A percentile compares a stretch with the other conserved stretches of the same genome.
Conservation (phyloP, 768 basidiomycete genomes). For the Hydnomerulius pinastri region DNA sequence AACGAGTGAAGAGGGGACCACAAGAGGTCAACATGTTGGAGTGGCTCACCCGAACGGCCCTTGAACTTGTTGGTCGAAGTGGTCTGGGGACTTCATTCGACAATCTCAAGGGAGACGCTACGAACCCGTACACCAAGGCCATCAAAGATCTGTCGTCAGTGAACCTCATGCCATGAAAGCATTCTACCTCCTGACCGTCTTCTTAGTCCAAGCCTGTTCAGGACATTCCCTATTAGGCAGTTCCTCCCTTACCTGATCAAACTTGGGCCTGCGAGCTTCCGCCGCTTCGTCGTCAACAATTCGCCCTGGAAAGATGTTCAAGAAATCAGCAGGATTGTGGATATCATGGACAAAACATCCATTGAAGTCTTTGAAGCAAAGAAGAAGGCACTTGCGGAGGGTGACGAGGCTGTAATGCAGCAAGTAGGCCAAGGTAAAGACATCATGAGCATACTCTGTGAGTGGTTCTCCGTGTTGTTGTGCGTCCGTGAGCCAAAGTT, state of each 20-base stretch:
- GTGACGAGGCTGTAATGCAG: slow-evolving; percentile 36
- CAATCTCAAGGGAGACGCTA: slow-evolving; percentile 24
- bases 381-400: slow-evolving; percentile 29
- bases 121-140: slow-evolving; percentile 32
- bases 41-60: slow-evolving; percentile 34
- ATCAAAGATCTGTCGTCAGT: too few relatives aligned
- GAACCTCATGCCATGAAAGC: too few relatives aligned
- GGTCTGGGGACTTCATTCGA: slow-evolving; percentile 36
- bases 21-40: slow-evolving; percentile 36
- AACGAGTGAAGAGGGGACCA: slow-evolving; percentile 12
- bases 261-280: neutral
- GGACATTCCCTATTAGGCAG: slow-evolving; percentile 36
- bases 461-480: slow-evolving; percentile 11
- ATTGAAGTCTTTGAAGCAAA: slow-evolving; percentile 27
- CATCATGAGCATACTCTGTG: slow-evolving; percentile 50
- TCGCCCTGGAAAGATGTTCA: neutral
- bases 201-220: slow-evolving; percentile 22
- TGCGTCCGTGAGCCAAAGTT: slow-evolving; percentile 10
- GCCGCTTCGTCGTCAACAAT: neutral
- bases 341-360: slow-evolving; percentile 32
- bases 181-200: slow-evolving; percentile 28
- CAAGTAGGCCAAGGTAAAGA: slow-evolving; percentile 31
- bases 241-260: slow-evolving; percentile 28
- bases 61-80: slow-evolving; percentile 39
- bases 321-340: slow-evolving; percentile 16